Percentiles rank a stretch among this genome's conserved stretches.
Evolutionary conservation across 352 stramenopile genomes (phyloP).

Genomic region (Saprolegnia diclina): DNA sequence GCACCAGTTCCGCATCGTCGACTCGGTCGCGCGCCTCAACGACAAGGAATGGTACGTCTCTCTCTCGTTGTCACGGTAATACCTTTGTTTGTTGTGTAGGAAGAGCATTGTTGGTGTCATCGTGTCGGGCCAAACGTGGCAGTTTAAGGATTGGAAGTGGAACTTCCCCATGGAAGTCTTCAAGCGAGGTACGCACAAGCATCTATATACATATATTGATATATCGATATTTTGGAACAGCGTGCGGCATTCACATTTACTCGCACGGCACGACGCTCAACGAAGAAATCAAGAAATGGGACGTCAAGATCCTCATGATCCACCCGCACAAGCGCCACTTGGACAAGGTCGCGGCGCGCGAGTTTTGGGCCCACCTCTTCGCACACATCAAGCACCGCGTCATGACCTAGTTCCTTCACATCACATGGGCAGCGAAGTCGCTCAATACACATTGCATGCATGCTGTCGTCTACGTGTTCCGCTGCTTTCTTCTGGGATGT

Average conservation of each 20-base stretch:
- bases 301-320: constrained; percentile 89
- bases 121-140: constrained; percentile 83
- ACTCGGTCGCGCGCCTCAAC: constrained; percentile 77
- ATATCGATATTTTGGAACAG: constrained; percentile 32
- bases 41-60: constrained; percentile 83
- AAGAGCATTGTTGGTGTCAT: constrained; percentile 85
- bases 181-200: constrained; percentile 64
- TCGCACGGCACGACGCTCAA: constrained; percentile 71
- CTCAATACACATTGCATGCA: too few species aligned
- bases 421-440: too few species aligned
- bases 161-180: constrained; percentile 88
- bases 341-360: constrained; percentile 83
- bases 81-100: constrained; percentile 38
- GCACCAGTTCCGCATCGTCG: constrained; percentile 85
- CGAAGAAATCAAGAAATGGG: constrained; percentile 85
- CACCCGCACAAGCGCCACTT: constrained; percentile 88
- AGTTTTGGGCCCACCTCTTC: constrained; percentile 89
- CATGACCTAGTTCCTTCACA: neutral
- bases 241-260: constrained; percentile 81
- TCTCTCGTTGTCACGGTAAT: neutral
- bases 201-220: too few species aligned
- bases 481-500: neutral
- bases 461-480: neutral
- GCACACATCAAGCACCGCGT: constrained; percentile 57
- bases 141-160: constrained; percentile 93